Percentiles rank a stretch among this genome's conserved stretches.
phyloP scores from a whole-genome alignment of 2,329 filamentous ascomycete species.

The Tolypocladium sp. region DNA sequence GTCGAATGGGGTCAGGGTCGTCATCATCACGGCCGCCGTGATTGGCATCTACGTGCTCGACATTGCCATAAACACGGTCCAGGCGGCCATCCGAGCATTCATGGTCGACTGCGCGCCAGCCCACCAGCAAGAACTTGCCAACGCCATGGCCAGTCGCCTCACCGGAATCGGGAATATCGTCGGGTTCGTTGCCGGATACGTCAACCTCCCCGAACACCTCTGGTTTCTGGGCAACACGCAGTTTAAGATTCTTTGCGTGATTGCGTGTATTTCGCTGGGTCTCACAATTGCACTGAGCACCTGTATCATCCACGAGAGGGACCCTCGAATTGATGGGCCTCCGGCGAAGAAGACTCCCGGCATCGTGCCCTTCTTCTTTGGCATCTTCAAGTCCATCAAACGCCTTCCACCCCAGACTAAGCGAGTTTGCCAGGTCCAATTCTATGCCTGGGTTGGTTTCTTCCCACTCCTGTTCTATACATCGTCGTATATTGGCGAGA shows the following conservation, averaged over 20 bases:
- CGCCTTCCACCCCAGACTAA: constrained; percentile 73
- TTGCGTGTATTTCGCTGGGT: constrained; percentile 67
- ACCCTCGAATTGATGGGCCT: constrained; percentile 64
- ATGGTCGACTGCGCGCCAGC: constrained; percentile 89
- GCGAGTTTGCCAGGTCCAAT: constrained; percentile 72
- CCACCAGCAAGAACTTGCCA: constrained; percentile 88
- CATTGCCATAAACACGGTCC: constrained; percentile 94
- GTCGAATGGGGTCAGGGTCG: constrained; percentile 52
- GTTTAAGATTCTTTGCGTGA: constrained; percentile 84
- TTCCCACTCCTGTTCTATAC: constrained; percentile 95
- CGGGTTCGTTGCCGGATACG: constrained; percentile 80
- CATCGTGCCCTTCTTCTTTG: constrained; percentile 68
- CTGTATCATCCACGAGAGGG: constrained; percentile 62
- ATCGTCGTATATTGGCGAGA: constrained; percentile 86
- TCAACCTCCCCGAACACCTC: constrained; percentile 64
- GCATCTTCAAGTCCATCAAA: constrained; percentile 67
- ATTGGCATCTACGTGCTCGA: constrained; percentile 84
- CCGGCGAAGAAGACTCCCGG: constrained; percentile 52
- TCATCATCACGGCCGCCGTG: constrained; percentile 71
- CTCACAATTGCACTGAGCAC: constrained; percentile 65
- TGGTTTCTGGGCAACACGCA: constrained; percentile 80
- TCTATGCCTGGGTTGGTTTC: constrained; percentile 90
- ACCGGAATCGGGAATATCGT: constrained; percentile 84
- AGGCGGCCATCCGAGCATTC: constrained; percentile 84
- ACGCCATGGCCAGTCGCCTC: constrained; percentile 86